A percentile compares a stretch with the other conserved stretches of the same genome.
Evolutionary conservation across 2,329 filamentous ascomycete genomes (phyloP).

Genomic region (Colletotrichum endophyticum): DNA sequence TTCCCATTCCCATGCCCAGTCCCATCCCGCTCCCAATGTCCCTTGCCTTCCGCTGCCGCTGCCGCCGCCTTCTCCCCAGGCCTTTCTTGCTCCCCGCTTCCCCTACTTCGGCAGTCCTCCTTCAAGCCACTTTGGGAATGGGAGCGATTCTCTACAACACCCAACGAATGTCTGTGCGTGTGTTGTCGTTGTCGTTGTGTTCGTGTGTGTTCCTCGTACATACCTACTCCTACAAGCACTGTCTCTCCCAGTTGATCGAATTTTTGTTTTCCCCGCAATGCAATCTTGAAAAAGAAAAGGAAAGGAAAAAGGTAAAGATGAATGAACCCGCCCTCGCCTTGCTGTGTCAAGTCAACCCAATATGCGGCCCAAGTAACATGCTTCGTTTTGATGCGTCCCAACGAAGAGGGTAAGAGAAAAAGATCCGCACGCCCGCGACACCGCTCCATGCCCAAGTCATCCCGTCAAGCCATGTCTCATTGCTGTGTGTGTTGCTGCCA

Average conservation of each 20-base stretch:
- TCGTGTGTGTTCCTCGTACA: neutral
- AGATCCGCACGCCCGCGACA: constrained; percentile 4
- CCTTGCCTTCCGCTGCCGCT: neutral
- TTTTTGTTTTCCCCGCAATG: constrained; percentile 16
- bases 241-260: neutral
- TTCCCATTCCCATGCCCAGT: neutral
- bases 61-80: neutral
- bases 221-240: constrained; percentile 11
- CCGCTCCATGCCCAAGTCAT: constrained; percentile 3
- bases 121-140: neutral
- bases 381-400: constrained; percentile 4
- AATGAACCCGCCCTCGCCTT: constrained; percentile 12
- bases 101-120: neutral
- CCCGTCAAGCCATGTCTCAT: constrained; percentile 18
- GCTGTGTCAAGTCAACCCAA: constrained; percentile 2
- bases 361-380: constrained; percentile 13
- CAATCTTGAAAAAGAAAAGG: neutral
- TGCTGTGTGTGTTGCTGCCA: neutral
- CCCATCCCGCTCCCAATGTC: neutral
- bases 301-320: neutral
- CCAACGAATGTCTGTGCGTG: neutral
- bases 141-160: neutral
- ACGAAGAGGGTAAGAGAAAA: neutral
- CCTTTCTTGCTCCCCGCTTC: neutral
- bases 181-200: neutral